Conservation (phyloP, 192 early-diverging fungal genomes). For the Backusella tuberculispora region DNA sequence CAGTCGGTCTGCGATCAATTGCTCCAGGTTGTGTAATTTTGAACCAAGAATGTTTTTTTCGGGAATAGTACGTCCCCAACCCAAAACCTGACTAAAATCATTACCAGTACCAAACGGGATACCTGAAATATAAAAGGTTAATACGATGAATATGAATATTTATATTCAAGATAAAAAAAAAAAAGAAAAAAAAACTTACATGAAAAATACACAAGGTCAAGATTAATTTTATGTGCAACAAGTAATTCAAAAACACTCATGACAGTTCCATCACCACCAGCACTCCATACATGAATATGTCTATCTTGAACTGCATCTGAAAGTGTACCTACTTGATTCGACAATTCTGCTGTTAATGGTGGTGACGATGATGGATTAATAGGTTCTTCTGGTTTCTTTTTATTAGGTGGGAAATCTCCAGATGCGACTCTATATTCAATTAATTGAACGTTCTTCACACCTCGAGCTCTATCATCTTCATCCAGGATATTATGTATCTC, state of each 20-base stretch:
- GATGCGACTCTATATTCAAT: constrained; percentile 25
- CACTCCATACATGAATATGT: constrained; percentile 76
- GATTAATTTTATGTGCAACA: constrained; percentile 61
- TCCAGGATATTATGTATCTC: constrained; percentile 74
- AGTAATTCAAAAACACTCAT: constrained; percentile 69
- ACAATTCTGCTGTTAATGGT: neutral
- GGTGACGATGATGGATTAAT: neutral
- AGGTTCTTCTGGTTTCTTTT: neutral
- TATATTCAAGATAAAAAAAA: no score
- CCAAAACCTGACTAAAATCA: constrained; percentile 72
- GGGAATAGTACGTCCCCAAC: constrained; percentile 72
- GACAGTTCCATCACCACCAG: constrained; percentile 79
- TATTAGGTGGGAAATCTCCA: constrained; percentile 16
- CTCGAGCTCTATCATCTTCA: constrained; percentile 52
- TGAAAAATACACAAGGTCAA: constrained; percentile 69
- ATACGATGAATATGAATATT: neutral
- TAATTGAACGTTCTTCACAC: constrained; percentile 57
- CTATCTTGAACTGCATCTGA: constrained; percentile 38
- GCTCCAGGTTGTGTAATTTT: constrained; percentile 60
- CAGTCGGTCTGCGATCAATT: constrained; percentile 59
- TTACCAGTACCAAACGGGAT: constrained; percentile 81
- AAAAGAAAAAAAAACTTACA: constrained; percentile 33
- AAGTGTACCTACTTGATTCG: constrained; percentile 42
- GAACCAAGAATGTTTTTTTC: constrained; percentile 61
- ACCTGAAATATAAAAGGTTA: constrained; percentile 23